Percentiles rank a stretch among this genome's conserved stretches.
These are phyloP conservation scores for Saksenaea oblongispora DNA, from an alignment of 371 early-diverging fungal species.

Conservation along the genomic window DNA sequence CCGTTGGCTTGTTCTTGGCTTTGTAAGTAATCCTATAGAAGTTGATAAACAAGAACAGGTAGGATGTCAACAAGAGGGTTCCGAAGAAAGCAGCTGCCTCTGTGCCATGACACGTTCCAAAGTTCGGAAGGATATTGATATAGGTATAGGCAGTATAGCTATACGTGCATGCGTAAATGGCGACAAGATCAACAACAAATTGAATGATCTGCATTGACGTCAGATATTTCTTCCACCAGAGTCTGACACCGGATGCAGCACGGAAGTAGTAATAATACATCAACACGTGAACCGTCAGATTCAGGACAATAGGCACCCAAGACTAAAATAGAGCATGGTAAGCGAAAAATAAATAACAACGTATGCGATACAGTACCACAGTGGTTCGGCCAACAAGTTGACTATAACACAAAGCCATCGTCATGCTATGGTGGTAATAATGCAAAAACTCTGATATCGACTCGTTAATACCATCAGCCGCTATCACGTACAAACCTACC, in stretches of 20 bases:
- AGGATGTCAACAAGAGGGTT: constrained; percentile 72
- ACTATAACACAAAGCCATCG: constrained; percentile 56
- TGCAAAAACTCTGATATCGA: constrained; percentile 69
- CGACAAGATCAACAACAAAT: constrained; percentile 79
- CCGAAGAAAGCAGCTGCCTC: constrained; percentile 79
- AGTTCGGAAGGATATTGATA: constrained; percentile 61
- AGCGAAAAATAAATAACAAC: constrained; percentile 17
- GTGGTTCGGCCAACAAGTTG: constrained; percentile 77
- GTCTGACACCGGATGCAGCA: constrained; percentile 73
- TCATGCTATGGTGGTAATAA: constrained; percentile 86
- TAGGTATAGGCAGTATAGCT: constrained; percentile 68
- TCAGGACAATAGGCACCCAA: constrained; percentile 77
- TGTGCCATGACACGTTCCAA: constrained; percentile 75
- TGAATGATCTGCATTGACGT: constrained; percentile 88
- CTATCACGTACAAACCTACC: constrained; percentile 13
- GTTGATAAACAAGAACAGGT: constrained; percentile 82
- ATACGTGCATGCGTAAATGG: constrained; percentile 75
- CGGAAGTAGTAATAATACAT: constrained; percentile 93
- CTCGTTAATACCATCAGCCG: background rate
- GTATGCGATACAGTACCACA: constrained; percentile 56
- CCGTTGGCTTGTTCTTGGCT: constrained; percentile 17
- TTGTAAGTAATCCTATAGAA: constrained; percentile 84
- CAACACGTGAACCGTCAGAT: constrained; percentile 85
- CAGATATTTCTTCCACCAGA: constrained; percentile 90
- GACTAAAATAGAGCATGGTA: constrained; percentile 11